phyloP scores from a whole-genome alignment of 2,329 filamentous ascomycete genomes.

The Ampelomyces quisqualis region DNA sequence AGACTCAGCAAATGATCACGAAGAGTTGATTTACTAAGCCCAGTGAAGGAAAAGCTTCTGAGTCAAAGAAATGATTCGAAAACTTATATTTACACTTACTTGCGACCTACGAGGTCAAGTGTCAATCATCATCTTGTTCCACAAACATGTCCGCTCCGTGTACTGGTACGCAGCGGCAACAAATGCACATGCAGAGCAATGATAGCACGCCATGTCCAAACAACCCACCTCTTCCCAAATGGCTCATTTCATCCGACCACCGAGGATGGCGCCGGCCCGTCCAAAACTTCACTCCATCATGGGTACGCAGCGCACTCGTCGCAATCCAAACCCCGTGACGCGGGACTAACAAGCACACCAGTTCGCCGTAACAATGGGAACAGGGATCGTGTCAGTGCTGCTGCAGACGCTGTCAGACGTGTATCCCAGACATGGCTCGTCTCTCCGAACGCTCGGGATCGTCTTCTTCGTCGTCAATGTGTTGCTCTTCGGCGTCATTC shows the following conservation, averaged over 20 bases:
- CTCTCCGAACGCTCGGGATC: conserved; percentile 58
- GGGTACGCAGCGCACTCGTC: conserved; percentile 16
- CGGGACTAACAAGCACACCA: neutral
- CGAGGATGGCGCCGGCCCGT: conserved; percentile 34
- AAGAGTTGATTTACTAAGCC: neutral
- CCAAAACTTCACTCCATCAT: conserved; percentile 41
- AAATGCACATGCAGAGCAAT: neutral
- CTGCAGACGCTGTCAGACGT: conserved; percentile 57
- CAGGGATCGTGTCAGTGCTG: conserved; percentile 53
- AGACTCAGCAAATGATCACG: neutral
- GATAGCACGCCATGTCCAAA: neutral
- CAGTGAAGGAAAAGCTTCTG: neutral
- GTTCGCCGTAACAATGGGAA: conserved; percentile 31
- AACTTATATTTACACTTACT: neutral
- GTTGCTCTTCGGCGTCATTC: conserved; percentile 56
- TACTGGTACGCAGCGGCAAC: neutral
- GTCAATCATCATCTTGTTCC: no score
- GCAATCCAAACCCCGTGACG: neutral
- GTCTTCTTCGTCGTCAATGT: conserved; percentile 62
- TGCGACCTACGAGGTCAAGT: no score
- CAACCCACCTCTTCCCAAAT: conserved; percentile 18
- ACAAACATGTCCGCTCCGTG: neutral
- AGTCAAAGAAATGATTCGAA: neutral
- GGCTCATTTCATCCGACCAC: conserved; percentile 26
- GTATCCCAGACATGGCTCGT: conserved; percentile 53